A percentile compares a stretch with the other conserved stretches of the same genome.
These are phyloP conservation scores for Zea luxurians DNA, from an alignment of 176 grass and related monocot species.

Conservation along the genomic window DNA sequence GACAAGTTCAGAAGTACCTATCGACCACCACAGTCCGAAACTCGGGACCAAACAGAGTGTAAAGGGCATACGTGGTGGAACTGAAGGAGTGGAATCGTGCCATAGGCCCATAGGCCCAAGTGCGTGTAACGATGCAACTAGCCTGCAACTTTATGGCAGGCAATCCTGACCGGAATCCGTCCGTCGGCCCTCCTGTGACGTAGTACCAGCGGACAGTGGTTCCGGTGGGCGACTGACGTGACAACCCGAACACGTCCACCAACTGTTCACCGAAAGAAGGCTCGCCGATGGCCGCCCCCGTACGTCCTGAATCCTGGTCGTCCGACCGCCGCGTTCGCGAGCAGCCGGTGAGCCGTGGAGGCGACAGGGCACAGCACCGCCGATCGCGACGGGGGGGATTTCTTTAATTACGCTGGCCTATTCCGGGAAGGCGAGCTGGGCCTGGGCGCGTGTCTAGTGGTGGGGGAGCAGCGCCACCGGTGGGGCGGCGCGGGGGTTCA, in stretches of 20 bases:
- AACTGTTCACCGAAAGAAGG: background rate
- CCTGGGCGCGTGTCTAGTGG: slow-evolving; percentile 47
- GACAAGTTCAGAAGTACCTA: too few species aligned
- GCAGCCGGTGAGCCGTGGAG: background rate
- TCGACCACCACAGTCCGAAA: too few species aligned
- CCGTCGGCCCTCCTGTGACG: slow-evolving; percentile 4
- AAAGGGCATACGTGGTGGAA: background rate
- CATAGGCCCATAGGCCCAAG: background rate
- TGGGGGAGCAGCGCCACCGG: slow-evolving; percentile 38
- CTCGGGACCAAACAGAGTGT: background rate
- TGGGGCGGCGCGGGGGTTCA: slow-evolving; percentile 23
- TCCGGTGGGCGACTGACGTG: slow-evolving; percentile 31
- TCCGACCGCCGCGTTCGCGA: background rate
- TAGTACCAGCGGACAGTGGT: background rate
- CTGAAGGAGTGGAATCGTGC: background rate
- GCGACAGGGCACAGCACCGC: background rate
- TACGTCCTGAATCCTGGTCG: background rate
- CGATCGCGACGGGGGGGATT: slow-evolving; percentile 1
- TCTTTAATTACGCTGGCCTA: slow-evolving; percentile 12
- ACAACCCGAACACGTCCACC: background rate
- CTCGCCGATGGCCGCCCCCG: background rate
- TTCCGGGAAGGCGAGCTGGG: background rate
- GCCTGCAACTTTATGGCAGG: background rate
- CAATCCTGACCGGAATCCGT: background rate
- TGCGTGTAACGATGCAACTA: background rate